These are phyloP conservation scores for Fusarium haematococcum DNA, from an alignment of 2,329 filamentous ascomycete species.

Conservation along the genomic window DNA sequence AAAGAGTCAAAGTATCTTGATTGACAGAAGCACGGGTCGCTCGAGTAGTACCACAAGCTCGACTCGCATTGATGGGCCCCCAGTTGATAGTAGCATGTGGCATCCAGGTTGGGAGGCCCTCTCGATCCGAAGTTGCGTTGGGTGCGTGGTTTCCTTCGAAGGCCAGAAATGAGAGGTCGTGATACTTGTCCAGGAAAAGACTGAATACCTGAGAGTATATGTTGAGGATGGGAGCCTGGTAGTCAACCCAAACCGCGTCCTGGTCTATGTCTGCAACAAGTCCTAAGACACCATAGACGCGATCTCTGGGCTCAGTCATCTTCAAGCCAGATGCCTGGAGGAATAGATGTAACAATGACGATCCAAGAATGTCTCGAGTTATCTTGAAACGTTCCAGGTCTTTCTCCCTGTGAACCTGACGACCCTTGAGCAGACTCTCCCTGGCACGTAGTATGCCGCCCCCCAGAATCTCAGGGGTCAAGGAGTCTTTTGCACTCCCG, in stretches of 20 bases:
- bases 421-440: neutral
- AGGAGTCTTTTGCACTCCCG: neutral
- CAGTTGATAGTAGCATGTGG: neutral
- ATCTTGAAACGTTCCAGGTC: neutral
- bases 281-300: conserved; percentile 7
- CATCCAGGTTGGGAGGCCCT: neutral
- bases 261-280: neutral
- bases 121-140: neutral
- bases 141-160: neutral
- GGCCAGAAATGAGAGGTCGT: neutral
- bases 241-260: neutral
- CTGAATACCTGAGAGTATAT: neutral
- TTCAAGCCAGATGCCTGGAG: neutral
- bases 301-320: neutral
- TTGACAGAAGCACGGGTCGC: neutral
- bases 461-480: neutral
- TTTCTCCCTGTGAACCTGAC: neutral
- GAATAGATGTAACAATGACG: conserved; percentile 2
- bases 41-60: neutral
- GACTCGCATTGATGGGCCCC: neutral
- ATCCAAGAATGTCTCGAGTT: neutral
- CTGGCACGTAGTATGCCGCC: neutral
- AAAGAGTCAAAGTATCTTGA: neutral
- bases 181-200: neutral
- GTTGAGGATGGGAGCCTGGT: neutral